Percentiles rank a stretch among this genome's conserved stretches.
Conservation (phyloP, 768 basidiomycete species). For the Russula olivacea region DNA sequence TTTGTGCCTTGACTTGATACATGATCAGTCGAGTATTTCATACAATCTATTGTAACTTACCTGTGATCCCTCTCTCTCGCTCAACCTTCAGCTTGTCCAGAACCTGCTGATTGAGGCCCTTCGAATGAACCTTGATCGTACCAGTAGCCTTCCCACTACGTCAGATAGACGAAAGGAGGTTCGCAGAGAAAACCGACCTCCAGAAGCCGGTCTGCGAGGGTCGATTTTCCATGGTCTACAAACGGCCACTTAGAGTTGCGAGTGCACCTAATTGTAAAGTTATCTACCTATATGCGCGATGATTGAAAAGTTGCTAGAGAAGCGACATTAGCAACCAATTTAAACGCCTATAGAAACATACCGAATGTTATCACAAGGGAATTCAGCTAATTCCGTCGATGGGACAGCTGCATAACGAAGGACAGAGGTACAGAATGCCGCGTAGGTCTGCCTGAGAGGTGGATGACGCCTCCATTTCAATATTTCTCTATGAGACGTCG, state of each 20-base stretch:
- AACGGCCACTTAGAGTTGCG: not conserved
- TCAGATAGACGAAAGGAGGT: conserved; percentile 18
- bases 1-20: conserved; percentile 84
- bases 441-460: not conserved
- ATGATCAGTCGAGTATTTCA: not conserved
- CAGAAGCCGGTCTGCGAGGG: conserved; percentile 80
- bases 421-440: conserved; percentile 14
- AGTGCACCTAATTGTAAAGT: not conserved
- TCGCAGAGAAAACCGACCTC: conserved; percentile 47
- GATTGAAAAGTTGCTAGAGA: conserved; percentile 80
- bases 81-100: conserved; percentile 96
- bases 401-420: not conserved
- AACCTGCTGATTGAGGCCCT: conserved; percentile 75
- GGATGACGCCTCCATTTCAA: conserved; percentile 6
- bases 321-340: not conserved
- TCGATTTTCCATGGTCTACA: conserved; percentile 91
- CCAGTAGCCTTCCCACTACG: conserved; percentile 63
- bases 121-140: conserved; percentile 64
- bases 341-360: conserved; percentile 29
- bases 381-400: conserved; percentile 46
- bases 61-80: conserved; percentile 93
- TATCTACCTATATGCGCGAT: conserved; percentile 86
- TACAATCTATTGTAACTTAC: conserved; percentile 35
- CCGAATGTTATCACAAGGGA: conserved; percentile 65
- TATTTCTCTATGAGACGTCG: conserved; percentile 30